These are phyloP conservation scores for Spirogloea muscicola DNA, from an alignment of 139 green algal species.

Conservation along the genomic window DNA sequence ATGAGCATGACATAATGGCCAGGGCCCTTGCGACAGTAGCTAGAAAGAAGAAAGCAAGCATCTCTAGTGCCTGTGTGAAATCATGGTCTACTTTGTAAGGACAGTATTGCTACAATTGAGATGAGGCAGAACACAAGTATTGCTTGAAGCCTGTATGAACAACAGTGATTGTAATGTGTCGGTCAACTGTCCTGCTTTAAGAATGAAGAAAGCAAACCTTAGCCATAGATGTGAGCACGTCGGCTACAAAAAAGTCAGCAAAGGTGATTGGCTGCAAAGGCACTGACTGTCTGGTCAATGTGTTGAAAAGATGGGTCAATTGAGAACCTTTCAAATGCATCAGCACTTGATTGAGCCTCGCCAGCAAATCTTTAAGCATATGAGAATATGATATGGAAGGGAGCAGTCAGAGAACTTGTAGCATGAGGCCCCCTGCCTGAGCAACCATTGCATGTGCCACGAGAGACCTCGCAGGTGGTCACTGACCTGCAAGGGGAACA, in stretches of 20 bases:
- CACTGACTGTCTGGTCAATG: neutral
- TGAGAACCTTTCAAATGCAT: neutral
- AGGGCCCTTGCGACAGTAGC: no score
- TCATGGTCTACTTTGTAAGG: no score
- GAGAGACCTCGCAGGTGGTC: neutral
- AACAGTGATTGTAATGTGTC: no score
- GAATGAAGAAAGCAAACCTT: constrained; percentile 51
- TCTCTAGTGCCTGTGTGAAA: no score
- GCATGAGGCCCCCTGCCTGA: neutral
- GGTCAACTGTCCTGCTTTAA: no score
- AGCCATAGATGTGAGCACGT: constrained; percentile 86
- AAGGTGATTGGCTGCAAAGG: constrained; percentile 65
- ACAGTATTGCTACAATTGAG: no score
- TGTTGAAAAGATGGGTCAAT: neutral
- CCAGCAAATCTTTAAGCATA: no score
- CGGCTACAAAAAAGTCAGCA: constrained; percentile 92
- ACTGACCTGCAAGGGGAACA: constrained; percentile 14
- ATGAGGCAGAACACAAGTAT: no score
- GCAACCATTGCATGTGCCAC: neutral
- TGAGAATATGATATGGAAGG: no score
- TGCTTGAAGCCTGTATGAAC: no score
- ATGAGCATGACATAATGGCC: no score
- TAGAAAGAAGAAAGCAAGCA: no score
- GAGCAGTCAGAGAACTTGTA: neutral
- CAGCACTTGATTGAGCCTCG: neutral